A percentile compares a stretch with the other conserved stretches of the same genome.
These are phyloP conservation scores for Aureoboletus auriporus DNA, from an alignment of 768 basidiomycete genomes.

Conservation along the genomic window DNA sequence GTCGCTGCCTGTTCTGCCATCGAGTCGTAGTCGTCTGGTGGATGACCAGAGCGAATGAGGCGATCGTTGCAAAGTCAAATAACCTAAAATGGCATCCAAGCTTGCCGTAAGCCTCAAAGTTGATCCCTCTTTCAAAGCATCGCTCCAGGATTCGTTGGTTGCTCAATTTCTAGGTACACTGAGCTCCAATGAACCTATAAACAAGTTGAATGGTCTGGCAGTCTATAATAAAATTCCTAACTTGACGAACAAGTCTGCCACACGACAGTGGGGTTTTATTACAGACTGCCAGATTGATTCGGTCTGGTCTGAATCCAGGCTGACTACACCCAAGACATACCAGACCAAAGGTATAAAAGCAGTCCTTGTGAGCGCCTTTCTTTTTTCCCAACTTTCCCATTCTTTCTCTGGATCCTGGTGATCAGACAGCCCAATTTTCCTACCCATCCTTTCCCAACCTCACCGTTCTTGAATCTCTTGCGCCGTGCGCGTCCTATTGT, in stretches of 20 bases:
- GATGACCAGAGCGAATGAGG: too few relatives aligned
- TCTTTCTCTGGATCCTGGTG: constrained; percentile 50
- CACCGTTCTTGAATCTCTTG: constrained; percentile 18
- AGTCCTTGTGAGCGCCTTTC: constrained; percentile 5
- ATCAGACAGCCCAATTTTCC: constrained; percentile 27
- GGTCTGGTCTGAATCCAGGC: constrained; percentile 8
- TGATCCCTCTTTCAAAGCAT: too few relatives aligned
- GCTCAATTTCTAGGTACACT: neutral
- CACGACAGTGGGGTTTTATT: too few relatives aligned
- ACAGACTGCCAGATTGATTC: constrained; percentile 9
- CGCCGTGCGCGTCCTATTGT: constrained; percentile 21
- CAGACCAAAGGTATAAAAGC: constrained; percentile 18
- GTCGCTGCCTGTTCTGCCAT: constrained; percentile 19
- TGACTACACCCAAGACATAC: constrained; percentile 17
- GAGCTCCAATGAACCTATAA: too few relatives aligned
- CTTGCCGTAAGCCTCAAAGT: too few relatives aligned
- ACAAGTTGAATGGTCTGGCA: too few relatives aligned
- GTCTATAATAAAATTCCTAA: too few relatives aligned
- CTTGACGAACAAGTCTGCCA: too few relatives aligned
- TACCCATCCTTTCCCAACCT: constrained; percentile 16
- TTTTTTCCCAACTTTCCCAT: constrained; percentile 35
- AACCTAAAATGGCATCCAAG: constrained; percentile 9
- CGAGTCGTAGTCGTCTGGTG: too few relatives aligned
- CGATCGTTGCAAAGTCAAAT: neutral
- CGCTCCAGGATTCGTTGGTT: too few relatives aligned